These are phyloP conservation scores for Lactarius sanguifluus DNA, from an alignment of 768 basidiomycete species.

Conservation along the genomic window DNA sequence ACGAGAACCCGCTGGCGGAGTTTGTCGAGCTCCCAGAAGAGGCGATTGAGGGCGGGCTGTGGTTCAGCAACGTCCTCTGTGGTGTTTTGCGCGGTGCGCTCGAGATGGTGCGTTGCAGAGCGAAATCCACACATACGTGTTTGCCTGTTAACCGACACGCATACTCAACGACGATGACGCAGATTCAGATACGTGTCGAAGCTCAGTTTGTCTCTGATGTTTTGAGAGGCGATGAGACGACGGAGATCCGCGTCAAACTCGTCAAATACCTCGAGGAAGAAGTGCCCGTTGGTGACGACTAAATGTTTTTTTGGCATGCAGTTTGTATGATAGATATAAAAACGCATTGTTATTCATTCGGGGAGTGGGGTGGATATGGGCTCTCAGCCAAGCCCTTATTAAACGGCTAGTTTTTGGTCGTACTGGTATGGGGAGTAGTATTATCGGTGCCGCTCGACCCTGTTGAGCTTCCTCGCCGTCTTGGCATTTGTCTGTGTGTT, in stretches of 20 bases:
- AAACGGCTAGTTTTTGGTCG: not conserved
- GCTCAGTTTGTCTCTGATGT: slow-evolving; percentile 87
- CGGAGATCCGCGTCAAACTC: slow-evolving; percentile 89
- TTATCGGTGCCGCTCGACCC: slow-evolving; percentile 60
- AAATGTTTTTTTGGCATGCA: slow-evolving; percentile 30
- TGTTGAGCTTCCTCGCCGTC: slow-evolving; percentile 90
- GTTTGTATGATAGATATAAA: slow-evolving; percentile 18
- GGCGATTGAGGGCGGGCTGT: slow-evolving; percentile 86
- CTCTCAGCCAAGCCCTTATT: not conserved
- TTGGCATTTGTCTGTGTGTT: slow-evolving; percentile 87
- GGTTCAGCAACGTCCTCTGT: slow-evolving; percentile 96
- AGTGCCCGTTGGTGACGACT: slow-evolving; percentile 90
- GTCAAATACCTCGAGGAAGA: slow-evolving; percentile 95
- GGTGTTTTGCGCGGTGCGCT: slow-evolving; percentile 90
- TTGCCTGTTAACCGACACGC: not conserved
- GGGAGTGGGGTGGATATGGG: not conserved
- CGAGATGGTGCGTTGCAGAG: slow-evolving; percentile 77
- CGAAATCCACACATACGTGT: not conserved
- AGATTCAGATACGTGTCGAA: slow-evolving; percentile 97
- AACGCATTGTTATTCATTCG: not conserved
- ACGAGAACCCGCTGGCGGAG: slow-evolving; percentile 95
- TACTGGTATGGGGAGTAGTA: not conserved
- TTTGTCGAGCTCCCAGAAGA: slow-evolving; percentile 97
- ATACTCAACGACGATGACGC: slow-evolving; percentile 6
- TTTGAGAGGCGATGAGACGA: slow-evolving; percentile 89